Evolutionary conservation across 805 yeast genomes (phyloP).

Genomic region (Candida yuanshanica): DNA sequence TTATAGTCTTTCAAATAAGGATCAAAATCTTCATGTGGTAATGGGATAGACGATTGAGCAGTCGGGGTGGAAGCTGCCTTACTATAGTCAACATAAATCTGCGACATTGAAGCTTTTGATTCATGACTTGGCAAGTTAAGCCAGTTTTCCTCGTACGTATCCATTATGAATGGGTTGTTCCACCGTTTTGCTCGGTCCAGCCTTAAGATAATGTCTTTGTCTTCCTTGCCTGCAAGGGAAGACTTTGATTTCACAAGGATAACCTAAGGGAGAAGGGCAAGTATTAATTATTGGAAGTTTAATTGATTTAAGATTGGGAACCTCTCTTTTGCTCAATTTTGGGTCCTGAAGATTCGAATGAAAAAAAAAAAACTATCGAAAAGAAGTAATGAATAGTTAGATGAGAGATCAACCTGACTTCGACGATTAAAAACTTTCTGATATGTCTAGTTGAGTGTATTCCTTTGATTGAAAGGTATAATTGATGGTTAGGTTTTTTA

Average conservation of each 20-base stretch:
- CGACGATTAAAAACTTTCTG: neutral
- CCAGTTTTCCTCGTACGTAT: constrained; percentile 6
- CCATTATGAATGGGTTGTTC: neutral
- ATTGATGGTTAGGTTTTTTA: neutral
- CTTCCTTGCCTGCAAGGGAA: constrained; percentile 11
- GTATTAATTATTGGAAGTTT: too few species aligned
- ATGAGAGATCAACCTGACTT: neutral
- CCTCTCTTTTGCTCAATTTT: neutral
- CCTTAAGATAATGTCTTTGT: constrained; percentile 3
- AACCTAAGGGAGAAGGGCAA: neutral
- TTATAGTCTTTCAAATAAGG: constrained; percentile 11
- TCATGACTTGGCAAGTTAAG: constrained; percentile 1
- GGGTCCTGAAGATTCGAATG: too few species aligned
- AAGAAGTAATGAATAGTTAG: neutral
- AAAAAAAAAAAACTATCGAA: too few species aligned
- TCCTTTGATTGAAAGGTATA: neutral
- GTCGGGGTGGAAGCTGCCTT: constrained; percentile 1
- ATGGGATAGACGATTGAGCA: constrained; percentile 1
- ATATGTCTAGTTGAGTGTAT: neutral
- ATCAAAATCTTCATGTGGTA: constrained; percentile 14
- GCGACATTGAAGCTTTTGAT: constrained; percentile 4
- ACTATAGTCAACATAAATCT: constrained; percentile 5
- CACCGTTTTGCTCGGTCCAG: constrained; percentile 3
- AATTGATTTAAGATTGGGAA: neutral
- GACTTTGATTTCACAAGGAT: constrained; percentile 2